Evolutionary conservation across 1,284 basidiomycete species (phyloP).

Genomic region (Trametes sp.): DNA sequence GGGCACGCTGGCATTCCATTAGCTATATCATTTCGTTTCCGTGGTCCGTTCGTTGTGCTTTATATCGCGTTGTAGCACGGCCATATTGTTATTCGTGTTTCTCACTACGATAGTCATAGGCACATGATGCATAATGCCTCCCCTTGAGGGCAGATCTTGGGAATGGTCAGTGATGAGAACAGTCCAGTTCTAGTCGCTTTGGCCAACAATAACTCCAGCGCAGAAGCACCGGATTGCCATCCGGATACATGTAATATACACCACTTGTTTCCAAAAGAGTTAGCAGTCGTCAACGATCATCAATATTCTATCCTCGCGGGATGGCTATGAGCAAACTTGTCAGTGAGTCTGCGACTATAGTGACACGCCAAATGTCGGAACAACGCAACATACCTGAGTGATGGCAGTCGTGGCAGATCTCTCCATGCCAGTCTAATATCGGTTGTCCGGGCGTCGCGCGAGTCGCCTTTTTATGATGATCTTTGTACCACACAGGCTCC

Average conservation of each 20-base stretch:
- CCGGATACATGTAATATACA: too few relatives aligned
- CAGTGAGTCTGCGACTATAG: too few relatives aligned
- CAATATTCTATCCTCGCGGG: too few relatives aligned
- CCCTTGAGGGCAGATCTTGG: too few relatives aligned
- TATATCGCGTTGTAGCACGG: not conserved
- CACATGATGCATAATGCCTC: not conserved
- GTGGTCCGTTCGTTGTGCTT: too few relatives aligned
- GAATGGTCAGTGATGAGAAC: too few relatives aligned
- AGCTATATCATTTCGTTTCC: not conserved
- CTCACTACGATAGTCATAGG: not conserved
- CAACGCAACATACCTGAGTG: not conserved
- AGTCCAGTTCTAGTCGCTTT: too few relatives aligned
- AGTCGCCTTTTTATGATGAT: not conserved
- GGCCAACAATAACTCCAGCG: too few relatives aligned
- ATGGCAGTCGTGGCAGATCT: not conserved
- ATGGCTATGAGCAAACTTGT: too few relatives aligned
- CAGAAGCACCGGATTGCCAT: too few relatives aligned
- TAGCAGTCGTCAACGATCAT: too few relatives aligned
- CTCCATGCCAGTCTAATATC: not conserved
- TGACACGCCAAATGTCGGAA: not conserved
- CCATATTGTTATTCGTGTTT: not conserved
- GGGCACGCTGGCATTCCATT: slow-evolving; percentile 55
- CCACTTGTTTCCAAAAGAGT: too few relatives aligned
- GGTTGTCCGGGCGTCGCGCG: not conserved
- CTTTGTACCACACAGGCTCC: slow-evolving; percentile 3